Evolutionary conservation across 2,329 filamentous ascomycete genomes (phyloP).

Genomic region (Macrophomina tecta): DNA sequence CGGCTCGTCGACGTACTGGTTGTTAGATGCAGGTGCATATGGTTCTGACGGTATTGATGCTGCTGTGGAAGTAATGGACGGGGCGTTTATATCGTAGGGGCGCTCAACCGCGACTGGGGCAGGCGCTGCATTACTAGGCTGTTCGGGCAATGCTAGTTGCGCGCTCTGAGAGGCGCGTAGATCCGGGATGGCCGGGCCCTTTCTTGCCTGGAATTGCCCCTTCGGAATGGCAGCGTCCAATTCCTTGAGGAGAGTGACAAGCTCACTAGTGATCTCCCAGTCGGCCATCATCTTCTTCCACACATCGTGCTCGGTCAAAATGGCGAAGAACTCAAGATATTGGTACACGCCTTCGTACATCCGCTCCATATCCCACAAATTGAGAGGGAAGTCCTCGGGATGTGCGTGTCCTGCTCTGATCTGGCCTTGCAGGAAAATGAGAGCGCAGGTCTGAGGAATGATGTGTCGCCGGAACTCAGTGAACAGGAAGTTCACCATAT

Average conservation of each 20-base stretch:
- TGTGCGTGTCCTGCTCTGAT: constrained; percentile 78
- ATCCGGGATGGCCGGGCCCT: constrained; percentile 59
- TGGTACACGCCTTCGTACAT: constrained; percentile 95
- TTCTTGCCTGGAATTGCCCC: constrained; percentile 54
- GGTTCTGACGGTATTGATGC: constrained; percentile 48
- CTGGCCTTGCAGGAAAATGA: constrained; percentile 91
- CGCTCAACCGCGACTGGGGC: constrained; percentile 63
- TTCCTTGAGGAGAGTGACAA: constrained; percentile 84
- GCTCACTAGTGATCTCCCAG: constrained; percentile 89
- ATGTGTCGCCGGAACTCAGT: constrained; percentile 91
- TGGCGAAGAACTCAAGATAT: constrained; percentile 91
- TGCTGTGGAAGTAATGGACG: constrained; percentile 36
- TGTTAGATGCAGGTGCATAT: constrained; percentile 49
- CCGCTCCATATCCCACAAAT: constrained; percentile 96
- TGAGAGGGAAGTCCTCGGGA: constrained; percentile 87
- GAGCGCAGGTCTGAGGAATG: constrained; percentile 90
- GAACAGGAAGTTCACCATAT: constrained; percentile 86
- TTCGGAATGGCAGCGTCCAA: constrained; percentile 88
- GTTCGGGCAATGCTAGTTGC: constrained; percentile 39
- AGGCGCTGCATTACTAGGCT: constrained; percentile 35
- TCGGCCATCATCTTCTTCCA: constrained; percentile 86
- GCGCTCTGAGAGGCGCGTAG: constrained; percentile 38
- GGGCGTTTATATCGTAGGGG: constrained; percentile 63
- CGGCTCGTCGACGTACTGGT: constrained; percentile 54
- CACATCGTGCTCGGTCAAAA: constrained; percentile 82